Base-by-base conservation (phyloP, 768 basidiomycete species). In the Amanita subjunquillea region DNA sequence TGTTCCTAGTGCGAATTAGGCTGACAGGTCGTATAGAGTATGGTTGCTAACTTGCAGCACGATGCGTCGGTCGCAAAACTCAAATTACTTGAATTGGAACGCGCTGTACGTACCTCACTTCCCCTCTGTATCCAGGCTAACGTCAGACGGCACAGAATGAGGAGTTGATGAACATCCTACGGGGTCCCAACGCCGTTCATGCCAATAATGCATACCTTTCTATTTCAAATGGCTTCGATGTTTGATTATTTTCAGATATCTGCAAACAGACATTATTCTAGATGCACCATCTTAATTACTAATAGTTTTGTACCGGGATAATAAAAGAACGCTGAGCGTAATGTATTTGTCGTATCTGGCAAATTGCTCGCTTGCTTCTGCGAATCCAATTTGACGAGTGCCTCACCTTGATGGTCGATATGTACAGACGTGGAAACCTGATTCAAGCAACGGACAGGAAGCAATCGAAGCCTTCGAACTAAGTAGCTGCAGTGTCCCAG, bases 21-120 rank as follows among this genome's bases (percentile, higher is more conserved):
- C 51, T 45, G 46, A 43, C 13, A 10, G 20, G 17, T 1, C 39
- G 27, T 29, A 25, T 30, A 88, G 86, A 85, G 83, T 57, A 86
- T 85, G 79, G 80, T 87, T 3, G 73, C 84, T 0, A 81, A 81
- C 23, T 72, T 88, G 4, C 82, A 86, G 47, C 75, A 83, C 60
- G 85, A 88, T 55, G 72, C 76, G 3, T 74, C 78, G 0, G 68
- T 80, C 3, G 65, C 76, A 15, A 80, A 79, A 51, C 64, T 86
- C 45, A 83, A 82, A 56, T 68, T 87, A 29, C 71, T 85, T 41
- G 85, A 87, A 59, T 69, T 88, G 23, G 76, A 87, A 59, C 76
- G 85, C 56, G 77, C 82, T 17, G 86, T 87, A 57, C 63, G 78
- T 71, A 17, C 8, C 48, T 51, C n/a, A 45, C 34, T n/a, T n/a